phyloP scores from a whole-genome alignment of 1,284 basidiomycete species.

The Apiotrichum gamsii region DNA sequence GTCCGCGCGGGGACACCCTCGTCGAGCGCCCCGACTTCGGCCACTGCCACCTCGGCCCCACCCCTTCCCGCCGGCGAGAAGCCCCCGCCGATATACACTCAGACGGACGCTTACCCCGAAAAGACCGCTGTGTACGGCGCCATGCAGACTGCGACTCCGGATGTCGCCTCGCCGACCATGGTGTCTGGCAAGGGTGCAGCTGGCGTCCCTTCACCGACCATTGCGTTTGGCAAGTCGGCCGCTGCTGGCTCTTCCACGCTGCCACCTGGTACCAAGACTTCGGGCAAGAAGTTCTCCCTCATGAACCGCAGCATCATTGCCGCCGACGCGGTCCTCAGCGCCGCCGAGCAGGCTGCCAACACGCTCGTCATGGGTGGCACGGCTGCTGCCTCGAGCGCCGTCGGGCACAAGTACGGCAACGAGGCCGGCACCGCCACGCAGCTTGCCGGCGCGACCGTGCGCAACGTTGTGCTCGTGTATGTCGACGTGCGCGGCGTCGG shows the following conservation, averaged over 20 bases:
- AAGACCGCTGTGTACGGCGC: not conserved
- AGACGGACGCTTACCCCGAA: not conserved
- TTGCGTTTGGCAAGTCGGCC: not conserved
- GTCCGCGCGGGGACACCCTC: not conserved
- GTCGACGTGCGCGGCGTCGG: constrained; percentile 68
- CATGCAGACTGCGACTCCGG: not conserved
- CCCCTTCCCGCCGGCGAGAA: not conserved
- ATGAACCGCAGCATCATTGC: constrained; percentile 57
- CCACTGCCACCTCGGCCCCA: not conserved
- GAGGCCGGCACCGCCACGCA: constrained; percentile 58
- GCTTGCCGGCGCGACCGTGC: constrained; percentile 57
- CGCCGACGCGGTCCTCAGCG: constrained; percentile 65
- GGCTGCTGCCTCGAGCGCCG: constrained; percentile 54
- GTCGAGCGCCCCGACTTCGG: not conserved
- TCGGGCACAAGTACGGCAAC: constrained; percentile 58
- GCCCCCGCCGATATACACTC: not conserved
- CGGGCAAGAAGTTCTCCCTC: constrained; percentile 34
- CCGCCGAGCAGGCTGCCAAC: constrained; percentile 60
- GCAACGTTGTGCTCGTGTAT: constrained; percentile 69
- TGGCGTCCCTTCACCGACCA: not conserved
- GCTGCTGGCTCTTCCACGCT: not conserved
- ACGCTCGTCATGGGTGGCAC: constrained; percentile 58
- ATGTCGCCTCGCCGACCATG: no score
- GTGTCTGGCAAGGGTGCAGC: not conserved
- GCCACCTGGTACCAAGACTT: constrained; percentile 1